phyloP scores from a whole-genome alignment of 2,329 filamentous ascomycete species.

The Teratosphaeria destructans region DNA sequence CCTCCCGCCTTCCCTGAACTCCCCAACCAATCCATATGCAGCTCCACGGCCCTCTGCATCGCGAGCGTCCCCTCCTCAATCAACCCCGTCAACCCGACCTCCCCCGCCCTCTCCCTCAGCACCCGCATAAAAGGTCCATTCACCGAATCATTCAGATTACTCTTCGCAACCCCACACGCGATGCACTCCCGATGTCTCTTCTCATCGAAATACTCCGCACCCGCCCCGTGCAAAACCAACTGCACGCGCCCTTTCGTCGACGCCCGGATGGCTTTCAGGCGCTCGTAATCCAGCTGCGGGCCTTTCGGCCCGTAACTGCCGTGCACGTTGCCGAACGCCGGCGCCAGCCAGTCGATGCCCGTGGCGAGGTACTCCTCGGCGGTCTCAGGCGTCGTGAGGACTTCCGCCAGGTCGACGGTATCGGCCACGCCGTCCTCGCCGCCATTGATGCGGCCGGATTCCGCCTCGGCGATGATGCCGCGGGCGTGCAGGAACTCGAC shows the following conservation, averaged over 20 bases:
- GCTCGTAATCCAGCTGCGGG: slow-evolving; percentile 49
- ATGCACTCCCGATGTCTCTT: slow-evolving; percentile 47
- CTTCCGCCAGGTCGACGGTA: slow-evolving; percentile 49
- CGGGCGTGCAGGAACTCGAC: slow-evolving; percentile 53
- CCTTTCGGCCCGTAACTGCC: slow-evolving; percentile 60
- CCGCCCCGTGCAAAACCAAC: slow-evolving; percentile 49
- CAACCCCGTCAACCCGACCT: neutral
- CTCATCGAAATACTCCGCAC: slow-evolving; percentile 39
- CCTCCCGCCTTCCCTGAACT: neutral
- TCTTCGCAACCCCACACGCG: slow-evolving; percentile 43
- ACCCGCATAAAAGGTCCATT: neutral
- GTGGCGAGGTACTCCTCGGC: slow-evolving; percentile 59
- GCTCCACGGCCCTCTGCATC: neutral
- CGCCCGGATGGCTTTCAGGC: slow-evolving; percentile 39
- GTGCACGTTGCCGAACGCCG: slow-evolving; percentile 67
- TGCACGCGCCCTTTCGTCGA: slow-evolving; percentile 37
- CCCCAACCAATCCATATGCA: slow-evolving; percentile 2
- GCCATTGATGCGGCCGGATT: slow-evolving; percentile 60
- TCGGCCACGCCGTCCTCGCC: slow-evolving; percentile 66
- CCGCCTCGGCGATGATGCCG: slow-evolving; percentile 59
- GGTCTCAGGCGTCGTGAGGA: slow-evolving; percentile 59
- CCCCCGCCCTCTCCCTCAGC: neutral
- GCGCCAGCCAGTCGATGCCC: slow-evolving; percentile 64
- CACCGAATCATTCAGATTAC: slow-evolving; percentile 43
- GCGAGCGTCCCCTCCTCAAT: neutral